Percentiles rank a stretch among this genome's conserved stretches.
These are phyloP conservation scores for Aaosphaeria arxii DNA, from an alignment of 2,329 filamentous ascomycete genomes.

Conservation along the genomic window DNA sequence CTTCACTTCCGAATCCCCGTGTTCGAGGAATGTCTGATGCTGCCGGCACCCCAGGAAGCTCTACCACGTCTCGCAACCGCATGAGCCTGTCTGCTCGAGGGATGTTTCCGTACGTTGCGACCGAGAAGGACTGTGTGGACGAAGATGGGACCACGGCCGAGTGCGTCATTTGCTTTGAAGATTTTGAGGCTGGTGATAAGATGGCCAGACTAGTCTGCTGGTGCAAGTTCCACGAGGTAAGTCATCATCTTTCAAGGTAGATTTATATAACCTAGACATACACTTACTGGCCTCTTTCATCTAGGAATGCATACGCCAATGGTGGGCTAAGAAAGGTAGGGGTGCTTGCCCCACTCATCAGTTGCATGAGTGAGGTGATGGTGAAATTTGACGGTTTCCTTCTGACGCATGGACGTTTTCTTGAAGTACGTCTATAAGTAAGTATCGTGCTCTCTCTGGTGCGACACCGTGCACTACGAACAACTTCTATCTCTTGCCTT, in stretches of 20 bases:
- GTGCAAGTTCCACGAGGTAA: conserved; percentile 60
- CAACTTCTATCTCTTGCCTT: too few species aligned
- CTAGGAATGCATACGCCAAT: conserved; percentile 55
- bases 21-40: conserved; percentile 32
- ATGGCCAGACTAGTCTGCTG: conserved; percentile 61
- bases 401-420: too few species aligned
- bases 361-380: not conserved
- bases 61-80: conserved; percentile 7
- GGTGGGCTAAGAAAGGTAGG: conserved; percentile 45
- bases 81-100: conserved; percentile 2
- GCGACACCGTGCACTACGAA: too few species aligned
- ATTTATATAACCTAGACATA: not conserved
- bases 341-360: conserved; percentile 1
- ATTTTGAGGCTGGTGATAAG: conserved; percentile 59
- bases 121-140: conserved; percentile 61
- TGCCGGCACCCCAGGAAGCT: not conserved
- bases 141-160: conserved; percentile 53
- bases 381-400: not conserved
- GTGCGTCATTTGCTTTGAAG: conserved; percentile 64
- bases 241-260: conserved; percentile 2
- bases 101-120: conserved; percentile 48
- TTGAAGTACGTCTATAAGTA: too few species aligned
- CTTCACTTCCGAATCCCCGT: conserved; percentile 24
- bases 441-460: too few species aligned
- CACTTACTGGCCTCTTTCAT: not conserved